A percentile compares a stretch with the other conserved stretches of the same genome.
Evolutionary conservation across 31 red algal species (phyloP).

Genomic region (Odonthalia washingtoniensis): DNA sequence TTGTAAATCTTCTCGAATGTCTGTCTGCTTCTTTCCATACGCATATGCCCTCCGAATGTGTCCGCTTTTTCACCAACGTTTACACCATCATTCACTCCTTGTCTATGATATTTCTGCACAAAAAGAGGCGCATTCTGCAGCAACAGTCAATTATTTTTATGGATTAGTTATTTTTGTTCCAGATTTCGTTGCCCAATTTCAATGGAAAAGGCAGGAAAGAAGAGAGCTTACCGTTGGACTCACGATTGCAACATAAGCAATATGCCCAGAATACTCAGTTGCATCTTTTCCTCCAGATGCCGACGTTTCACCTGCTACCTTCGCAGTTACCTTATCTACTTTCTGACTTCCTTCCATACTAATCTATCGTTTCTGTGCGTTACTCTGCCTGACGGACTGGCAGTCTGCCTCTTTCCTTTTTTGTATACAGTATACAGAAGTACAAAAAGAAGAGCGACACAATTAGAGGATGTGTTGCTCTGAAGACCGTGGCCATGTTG

Average conservation of each 20-base stretch:
- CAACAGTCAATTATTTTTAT: not conserved
- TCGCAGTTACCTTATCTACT: too few relatives aligned
- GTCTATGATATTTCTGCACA: not conserved
- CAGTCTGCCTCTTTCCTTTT: too few relatives aligned
- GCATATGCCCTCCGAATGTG: slow-evolving; percentile 24
- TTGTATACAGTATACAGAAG: too few relatives aligned
- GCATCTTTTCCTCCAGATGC: not conserved
- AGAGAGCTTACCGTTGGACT: slow-evolving; percentile 10
- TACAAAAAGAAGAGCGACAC: too few relatives aligned
- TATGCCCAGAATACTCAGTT: not conserved
- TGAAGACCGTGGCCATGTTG: too few relatives aligned
- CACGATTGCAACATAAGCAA: not conserved
- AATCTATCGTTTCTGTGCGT: too few relatives aligned
- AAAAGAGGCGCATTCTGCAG: not conserved
- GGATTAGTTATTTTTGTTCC: not conserved
- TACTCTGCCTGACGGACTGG: too few relatives aligned
- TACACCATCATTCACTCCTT: not conserved
- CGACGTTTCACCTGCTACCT: too few relatives aligned
- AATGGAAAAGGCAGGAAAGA: slow-evolving; percentile 24
- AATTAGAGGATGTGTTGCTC: too few relatives aligned
- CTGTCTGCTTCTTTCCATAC: slow-evolving; percentile 46
- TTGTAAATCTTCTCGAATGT: slow-evolving; percentile 88
- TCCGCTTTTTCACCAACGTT: not conserved
- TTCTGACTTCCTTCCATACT: too few relatives aligned
- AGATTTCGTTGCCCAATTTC: not conserved